Evolutionary conservation across 352 stramenopile genomes (phyloP).

Genomic region (Albugo laibachii): DNA sequence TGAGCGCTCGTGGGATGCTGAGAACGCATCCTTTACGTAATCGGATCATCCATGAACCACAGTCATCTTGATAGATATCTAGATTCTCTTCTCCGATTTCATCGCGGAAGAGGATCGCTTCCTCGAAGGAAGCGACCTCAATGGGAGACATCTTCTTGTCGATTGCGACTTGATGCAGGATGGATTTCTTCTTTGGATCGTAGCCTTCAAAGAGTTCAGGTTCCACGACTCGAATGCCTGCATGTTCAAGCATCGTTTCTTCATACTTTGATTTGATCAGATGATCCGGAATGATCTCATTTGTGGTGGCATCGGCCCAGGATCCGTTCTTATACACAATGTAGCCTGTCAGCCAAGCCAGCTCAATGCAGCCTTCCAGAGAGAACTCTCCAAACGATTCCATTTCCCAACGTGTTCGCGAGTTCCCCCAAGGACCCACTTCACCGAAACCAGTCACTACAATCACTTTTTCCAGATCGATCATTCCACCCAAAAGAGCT

Average conservation of each 20-base stretch:
- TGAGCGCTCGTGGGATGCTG: slow-evolving; percentile 57
- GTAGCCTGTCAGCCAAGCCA: slow-evolving; percentile 68
- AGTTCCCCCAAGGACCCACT: slow-evolving; percentile 71
- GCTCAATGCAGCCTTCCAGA: slow-evolving; percentile 73
- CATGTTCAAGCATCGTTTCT: slow-evolving; percentile 52
- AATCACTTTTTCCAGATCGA: slow-evolving; percentile 66
- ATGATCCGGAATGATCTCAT: slow-evolving; percentile 48
- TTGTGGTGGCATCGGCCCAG: slow-evolving; percentile 70
- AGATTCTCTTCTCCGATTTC: slow-evolving; percentile 68
- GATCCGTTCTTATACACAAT: slow-evolving; percentile 67
- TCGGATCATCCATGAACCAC: slow-evolving; percentile 68
- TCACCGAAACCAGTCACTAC: slow-evolving; percentile 76
- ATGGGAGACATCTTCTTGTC: slow-evolving; percentile 80
- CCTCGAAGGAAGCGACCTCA: slow-evolving; percentile 62
- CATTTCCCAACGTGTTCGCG: slow-evolving; percentile 79
- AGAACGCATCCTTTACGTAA: slow-evolving; percentile 62
- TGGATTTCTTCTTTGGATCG: slow-evolving; percentile 73
- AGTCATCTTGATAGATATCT: slow-evolving; percentile 47
- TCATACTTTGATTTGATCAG: slow-evolving; percentile 73
- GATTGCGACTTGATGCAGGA: slow-evolving; percentile 73
- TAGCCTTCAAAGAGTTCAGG: slow-evolving; percentile 76
- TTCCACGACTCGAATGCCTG: slow-evolving; percentile 71
- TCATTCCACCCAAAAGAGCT: slow-evolving; percentile 34
- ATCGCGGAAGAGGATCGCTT: slow-evolving; percentile 60
- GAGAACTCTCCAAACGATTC: slow-evolving; percentile 80